Base-by-base conservation (phyloP, 1,139 yeast genomes). In the Eremothecium coryli region DNA sequence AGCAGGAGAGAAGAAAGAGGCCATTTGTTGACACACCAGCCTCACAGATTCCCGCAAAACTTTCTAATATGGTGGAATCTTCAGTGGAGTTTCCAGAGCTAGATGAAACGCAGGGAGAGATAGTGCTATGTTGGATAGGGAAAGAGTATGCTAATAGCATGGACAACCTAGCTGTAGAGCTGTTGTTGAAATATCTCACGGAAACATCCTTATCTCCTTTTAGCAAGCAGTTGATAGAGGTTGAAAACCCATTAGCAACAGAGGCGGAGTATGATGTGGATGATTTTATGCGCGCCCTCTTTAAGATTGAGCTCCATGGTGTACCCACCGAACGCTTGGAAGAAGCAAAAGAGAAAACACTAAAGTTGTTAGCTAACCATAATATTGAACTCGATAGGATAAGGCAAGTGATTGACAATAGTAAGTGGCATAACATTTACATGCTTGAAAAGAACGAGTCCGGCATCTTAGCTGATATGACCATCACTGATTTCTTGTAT, bases 61-160 rank as follows among this genome's bases (percentile, higher is more conserved):
- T 50, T 33, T 33, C 49, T 3, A 46, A 63, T 35, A 51, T 62
- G 10, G 46, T 63, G 3, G 61, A 70, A 12, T 68, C 71, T 31
- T 66, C 64, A 7, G 71, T 86, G 21, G 80, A 76, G 40, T 90
- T 90, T 52, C 95, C 98, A 1, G 97, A 90, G 47, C 70, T 73
- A 37, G 96, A 86, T 52, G 96, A 86, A 56, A 68, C 82, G 5
- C 73, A 76, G 60, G 94, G 95, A 20, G 94, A 84, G 48, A 55
- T 84, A 1, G 54, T 71, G 21, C 61, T 90, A 23, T 65, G 82
- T 2, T 90, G 95, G 93, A 69, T 84, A 36, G 97, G 97, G 7
- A 95, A 95, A 2, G 60, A 64, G 12, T 71, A 71, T 20, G 55
- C 61, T 12, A 75, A 80, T 31, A 55, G 66, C 12, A 53, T 76